Conservation (phyloP, 768 basidiomycete species). For the Suillus americanus region DNA sequence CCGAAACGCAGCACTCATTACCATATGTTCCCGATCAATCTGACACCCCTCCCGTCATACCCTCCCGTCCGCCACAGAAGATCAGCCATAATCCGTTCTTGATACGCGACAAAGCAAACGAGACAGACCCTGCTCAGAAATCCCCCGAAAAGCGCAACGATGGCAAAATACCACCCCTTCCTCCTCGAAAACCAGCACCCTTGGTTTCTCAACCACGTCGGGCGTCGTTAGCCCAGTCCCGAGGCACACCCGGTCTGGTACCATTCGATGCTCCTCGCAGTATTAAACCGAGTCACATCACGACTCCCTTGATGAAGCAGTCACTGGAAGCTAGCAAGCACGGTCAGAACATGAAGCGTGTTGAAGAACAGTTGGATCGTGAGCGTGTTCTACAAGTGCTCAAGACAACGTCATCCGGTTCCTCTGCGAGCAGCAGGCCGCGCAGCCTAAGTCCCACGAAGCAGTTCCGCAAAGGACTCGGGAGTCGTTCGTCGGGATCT, state of each 20-base stretch:
- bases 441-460: conserved; percentile 34
- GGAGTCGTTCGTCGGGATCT: conserved; percentile 10
- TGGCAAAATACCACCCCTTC: conserved; percentile 28
- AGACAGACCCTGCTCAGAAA: background rate
- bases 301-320: conserved; percentile 69
- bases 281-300: conserved; percentile 42
- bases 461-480: background rate
- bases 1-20: background rate
- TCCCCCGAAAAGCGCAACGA: conserved; percentile 16
- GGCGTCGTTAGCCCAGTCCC: conserved; percentile 12
- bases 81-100: conserved; percentile 34
- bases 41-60: conserved; percentile 4
- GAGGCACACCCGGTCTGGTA: background rate
- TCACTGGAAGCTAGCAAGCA: conserved; percentile 72
- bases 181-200: conserved; percentile 37
- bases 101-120: conserved; percentile 20
- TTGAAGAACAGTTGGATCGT: conserved; percentile 65
- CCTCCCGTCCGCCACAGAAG: conserved; percentile 18
- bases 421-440: conserved; percentile 20
- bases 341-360: conserved; percentile 67
- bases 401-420: conserved; percentile 51
- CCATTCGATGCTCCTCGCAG: conserved; percentile 21
- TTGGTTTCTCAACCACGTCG: conserved; percentile 19
- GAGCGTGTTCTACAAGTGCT: conserved; percentile 72
- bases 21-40: conserved; percentile 6